Evolutionary conservation across 805 yeast genomes (phyloP), one percentile per base, ranked within the genome.

Genomic region (Myxozyma geophila): DNA sequence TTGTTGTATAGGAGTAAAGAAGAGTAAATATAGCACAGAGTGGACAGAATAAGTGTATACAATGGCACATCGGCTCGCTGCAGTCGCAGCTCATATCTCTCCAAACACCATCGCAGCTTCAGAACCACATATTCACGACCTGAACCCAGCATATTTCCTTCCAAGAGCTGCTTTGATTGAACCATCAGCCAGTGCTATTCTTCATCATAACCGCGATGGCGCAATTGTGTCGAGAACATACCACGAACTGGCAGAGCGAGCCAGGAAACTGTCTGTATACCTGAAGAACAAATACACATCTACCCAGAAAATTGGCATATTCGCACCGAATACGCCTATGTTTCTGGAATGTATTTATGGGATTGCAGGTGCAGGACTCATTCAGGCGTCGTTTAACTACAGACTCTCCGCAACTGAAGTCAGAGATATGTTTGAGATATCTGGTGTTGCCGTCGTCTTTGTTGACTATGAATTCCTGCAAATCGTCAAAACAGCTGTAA

Each of bases 291-390:
- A 69, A 37, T 64, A 63, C 53, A 15, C 53, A 67, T 67, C 28
- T 59, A 54, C 55, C 66, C 68, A 66, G 54, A 66, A 62, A 33
- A 69, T 75, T 8, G 77, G 78, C 21, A 70, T 75, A 15, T 62
- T 75, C 50, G 73, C 71, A 13, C 71, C 77, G 19, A 75, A 75
- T 62, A 75, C 77, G 15, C 78, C 78, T 0, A 76, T 77, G 52
- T 77, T 74, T 49, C 70, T 75, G 23, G 77, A 75, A 54, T 68
- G 75, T 36, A 70, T 75, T 70, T 75, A 64, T 62, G 78, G 73
- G 1, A 74, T 73, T 39, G 71, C 71, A 8, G 77, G 76, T 7
- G 60, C 75, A 6, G 78, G 77, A 13, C 74, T 74, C 13, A 68
- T 73, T 43, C 73, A 71, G 21, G 70, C 76, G 63, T 75, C 77